Evolutionary conservation across 441 rosid genomes (phyloP), one percentile per base, ranked within the genome.

Genomic region (Pelargonium myrrhifolium): DNA sequence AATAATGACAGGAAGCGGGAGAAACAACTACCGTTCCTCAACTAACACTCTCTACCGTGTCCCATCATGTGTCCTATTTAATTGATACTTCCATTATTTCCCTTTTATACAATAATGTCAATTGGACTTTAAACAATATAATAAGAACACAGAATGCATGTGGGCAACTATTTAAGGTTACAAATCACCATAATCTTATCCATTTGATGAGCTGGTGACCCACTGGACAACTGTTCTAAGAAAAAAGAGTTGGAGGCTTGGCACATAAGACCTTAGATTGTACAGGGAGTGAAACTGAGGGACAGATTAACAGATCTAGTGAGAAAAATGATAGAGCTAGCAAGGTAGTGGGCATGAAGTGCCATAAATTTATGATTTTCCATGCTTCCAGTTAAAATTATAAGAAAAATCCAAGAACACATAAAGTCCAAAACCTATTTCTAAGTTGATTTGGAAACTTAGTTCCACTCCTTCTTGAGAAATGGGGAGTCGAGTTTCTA

Each of bases 11-110:
- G 20, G 2, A 8, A 15, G 58, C n/a, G 37, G 37, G 45, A 42
- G 15, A 63, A 69, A 37, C 58, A 83, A 65, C 86, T 73, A 75
- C 77, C 83, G 59, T 74, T 80, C 86, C 67, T 65, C 74, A 72
- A 72, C 76, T 78, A 82, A 71, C 74, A 77, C 68, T 28, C 64
- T 35, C 15, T 64, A 4, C 42, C 49, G 45, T 22, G 58, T 56
- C 58, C 65, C n/a, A 15, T 11, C 42, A 8, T 15, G 37, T 68
- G n/a, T n/a, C 67, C 53, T 51, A 12, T 64, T 47, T 47, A 15
- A 20, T 39, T 20, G 37, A 20, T 9, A 26, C 37, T n/a, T 39
- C 8, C 20, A 53, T 6, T 15, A 53, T 14, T n/a, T 18, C 22
- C 22, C 59, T n/a, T 14, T 14, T 20, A 12, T 3, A 47, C 28